These are phyloP conservation scores for Platanthera guangdongensis DNA, from an alignment of 106 monocot genomes.

Conservation along the genomic window DNA sequence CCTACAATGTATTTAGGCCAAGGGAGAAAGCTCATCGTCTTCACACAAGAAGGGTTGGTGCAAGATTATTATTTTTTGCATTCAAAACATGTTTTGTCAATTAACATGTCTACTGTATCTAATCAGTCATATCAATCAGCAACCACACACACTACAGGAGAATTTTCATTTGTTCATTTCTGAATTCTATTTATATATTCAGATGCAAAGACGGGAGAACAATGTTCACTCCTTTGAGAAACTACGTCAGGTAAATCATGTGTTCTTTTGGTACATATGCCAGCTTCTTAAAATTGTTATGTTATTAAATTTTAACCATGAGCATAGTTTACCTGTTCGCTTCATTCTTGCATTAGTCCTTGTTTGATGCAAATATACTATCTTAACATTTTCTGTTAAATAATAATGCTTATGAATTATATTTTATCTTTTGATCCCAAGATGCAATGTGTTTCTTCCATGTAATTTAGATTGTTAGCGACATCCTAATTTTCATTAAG, in stretches of 20 bases:
- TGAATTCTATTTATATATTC: constrained; percentile 1
- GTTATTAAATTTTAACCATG: background rate
- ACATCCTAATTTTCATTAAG: background rate
- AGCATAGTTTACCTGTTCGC: background rate
- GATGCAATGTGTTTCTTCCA: too few relatives aligned
- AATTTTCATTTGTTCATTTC: background rate
- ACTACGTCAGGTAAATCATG: constrained; percentile 66
- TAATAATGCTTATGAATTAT: too few relatives aligned
- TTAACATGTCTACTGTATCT: background rate
- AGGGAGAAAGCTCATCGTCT: constrained; percentile 90
- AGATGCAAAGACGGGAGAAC: constrained; percentile 99
- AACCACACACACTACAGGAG: background rate
- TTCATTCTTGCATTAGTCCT: background rate
- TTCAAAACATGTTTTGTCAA: background rate
- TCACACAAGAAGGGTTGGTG: constrained; percentile 91
- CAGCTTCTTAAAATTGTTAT: background rate
- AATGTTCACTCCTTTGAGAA: constrained; percentile 93
- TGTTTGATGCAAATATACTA: too few relatives aligned
- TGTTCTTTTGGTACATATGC: background rate
- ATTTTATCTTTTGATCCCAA: too few relatives aligned
- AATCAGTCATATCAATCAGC: background rate
- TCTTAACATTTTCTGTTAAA: too few relatives aligned
- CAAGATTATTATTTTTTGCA: background rate
- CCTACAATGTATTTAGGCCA: constrained; percentile 97
- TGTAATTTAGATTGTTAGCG: background rate